Evolutionary conservation across 805 yeast genomes (phyloP).

Genomic region (Schwanniomyces sp.): DNA sequence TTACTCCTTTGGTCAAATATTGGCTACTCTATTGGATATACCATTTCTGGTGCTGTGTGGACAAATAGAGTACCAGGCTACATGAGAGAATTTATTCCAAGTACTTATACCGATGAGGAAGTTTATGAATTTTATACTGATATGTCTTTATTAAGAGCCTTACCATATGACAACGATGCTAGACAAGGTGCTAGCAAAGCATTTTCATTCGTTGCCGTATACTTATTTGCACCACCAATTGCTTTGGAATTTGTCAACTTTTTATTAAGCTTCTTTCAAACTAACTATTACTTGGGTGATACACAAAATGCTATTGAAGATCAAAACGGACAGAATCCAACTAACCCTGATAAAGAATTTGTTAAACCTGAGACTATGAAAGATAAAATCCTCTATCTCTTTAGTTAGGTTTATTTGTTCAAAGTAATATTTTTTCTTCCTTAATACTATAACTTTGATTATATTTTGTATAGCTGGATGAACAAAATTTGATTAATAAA

Average conservation of each 20-base stretch:
- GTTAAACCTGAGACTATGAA: neutral
- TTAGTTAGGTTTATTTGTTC: neutral
- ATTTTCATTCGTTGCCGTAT: conserved; percentile 24
- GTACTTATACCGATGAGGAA: conserved; percentile 13
- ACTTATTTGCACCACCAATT: conserved; percentile 25
- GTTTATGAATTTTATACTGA: conserved; percentile 19
- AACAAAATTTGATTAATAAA: too few relatives aligned
- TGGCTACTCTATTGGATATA: conserved; percentile 41
- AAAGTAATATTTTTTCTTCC: neutral
- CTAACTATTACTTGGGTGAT: conserved; percentile 34
- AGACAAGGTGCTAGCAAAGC: conserved; percentile 33
- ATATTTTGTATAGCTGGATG: too few relatives aligned
- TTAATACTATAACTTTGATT: too few relatives aligned
- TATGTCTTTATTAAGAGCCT: conserved; percentile 16
- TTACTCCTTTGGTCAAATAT: conserved; percentile 30
- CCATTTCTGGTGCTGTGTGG: conserved; percentile 38
- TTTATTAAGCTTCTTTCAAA: conserved; percentile 28
- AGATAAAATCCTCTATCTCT: conserved; percentile 2
- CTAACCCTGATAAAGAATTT: conserved; percentile 1
- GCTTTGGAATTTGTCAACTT: conserved; percentile 29
- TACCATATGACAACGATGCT: conserved; percentile 20
- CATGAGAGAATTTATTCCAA: conserved; percentile 27
- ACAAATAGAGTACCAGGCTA: conserved; percentile 24
- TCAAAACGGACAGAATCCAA: conserved; percentile 11
- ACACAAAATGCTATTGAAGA: conserved; percentile 34